phyloP scores from a whole-genome alignment of 2,329 filamentous ascomycete species.

The Akanthomyces dipterigenus region DNA sequence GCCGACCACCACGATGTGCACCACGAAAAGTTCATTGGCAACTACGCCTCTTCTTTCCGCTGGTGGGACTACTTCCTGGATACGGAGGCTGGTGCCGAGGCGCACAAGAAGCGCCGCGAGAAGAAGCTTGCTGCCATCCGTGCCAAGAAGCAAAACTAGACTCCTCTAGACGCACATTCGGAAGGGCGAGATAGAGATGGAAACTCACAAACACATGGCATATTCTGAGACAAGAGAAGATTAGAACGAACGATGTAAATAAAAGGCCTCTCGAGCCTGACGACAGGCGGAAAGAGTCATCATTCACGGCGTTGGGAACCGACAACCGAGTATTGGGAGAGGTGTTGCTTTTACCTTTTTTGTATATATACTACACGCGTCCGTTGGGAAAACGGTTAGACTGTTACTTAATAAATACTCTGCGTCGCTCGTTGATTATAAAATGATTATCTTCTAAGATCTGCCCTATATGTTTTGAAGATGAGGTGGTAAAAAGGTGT shows the following conservation, averaged over 20 bases:
- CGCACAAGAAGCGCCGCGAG: conserved; percentile 75
- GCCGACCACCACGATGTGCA: conserved; percentile 95
- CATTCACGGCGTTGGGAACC: conserved; percentile 10
- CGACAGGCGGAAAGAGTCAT: neutral
- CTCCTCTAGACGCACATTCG: neutral
- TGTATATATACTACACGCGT: conserved; percentile 12
- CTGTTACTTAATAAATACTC: conserved; percentile 11
- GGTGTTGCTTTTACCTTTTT: conserved; percentile 9
- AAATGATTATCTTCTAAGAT: neutral
- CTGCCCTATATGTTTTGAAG: neutral
- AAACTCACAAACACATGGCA: neutral
- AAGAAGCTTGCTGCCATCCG: conserved; percentile 61
- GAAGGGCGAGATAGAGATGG: neutral
- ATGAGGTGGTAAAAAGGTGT: neutral
- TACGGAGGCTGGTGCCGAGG: conserved; percentile 86
- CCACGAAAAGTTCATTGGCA: conserved; percentile 97
- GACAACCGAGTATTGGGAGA: conserved; percentile 8
- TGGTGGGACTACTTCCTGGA: conserved; percentile 97
- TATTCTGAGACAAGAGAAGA: neutral
- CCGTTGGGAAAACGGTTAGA: neutral
- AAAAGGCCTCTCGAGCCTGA: neutral
- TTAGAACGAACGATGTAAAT: conserved; percentile 8
- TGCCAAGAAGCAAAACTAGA: conserved; percentile 61
- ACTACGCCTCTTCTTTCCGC: conserved; percentile 95
- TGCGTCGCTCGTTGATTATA: conserved; percentile 1